Conservation (phyloP, 306 rosid species). For the Albizia julibrissin region DNA sequence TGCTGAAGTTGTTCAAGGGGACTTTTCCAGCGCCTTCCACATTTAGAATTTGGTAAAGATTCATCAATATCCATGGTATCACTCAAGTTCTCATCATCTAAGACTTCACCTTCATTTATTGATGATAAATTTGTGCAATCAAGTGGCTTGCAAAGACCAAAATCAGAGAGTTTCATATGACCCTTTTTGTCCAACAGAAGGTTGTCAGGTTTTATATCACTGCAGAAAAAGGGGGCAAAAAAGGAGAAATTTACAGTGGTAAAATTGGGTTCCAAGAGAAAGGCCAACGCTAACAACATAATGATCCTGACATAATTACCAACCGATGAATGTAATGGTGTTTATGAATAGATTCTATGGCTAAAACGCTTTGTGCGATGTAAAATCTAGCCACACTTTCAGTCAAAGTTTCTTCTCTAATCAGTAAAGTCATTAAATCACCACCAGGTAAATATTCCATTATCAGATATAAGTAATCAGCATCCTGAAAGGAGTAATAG, state of each 20-base stretch:
- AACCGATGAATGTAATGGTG: conserved; percentile 90
- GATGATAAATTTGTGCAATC: conserved; percentile 75
- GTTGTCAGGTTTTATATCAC: conserved; percentile 97
- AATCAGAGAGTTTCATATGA: conserved; percentile 93
- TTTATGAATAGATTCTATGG: conserved; percentile 85
- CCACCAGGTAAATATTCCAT: conserved; percentile 99
- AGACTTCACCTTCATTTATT: conserved; percentile 70
- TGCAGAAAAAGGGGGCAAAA: conserved; percentile 16
- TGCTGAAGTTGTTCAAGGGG: conserved; percentile 91
- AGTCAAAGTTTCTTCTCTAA: conserved; percentile 92
- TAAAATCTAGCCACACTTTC: conserved; percentile 82
- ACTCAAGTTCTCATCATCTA: conserved; percentile 73
- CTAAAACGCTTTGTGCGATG: conserved; percentile 71
- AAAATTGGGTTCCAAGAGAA: conserved; percentile 20
- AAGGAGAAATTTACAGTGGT: neutral
- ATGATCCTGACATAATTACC: conserved; percentile 24
- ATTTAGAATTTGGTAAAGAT: conserved; percentile 42
- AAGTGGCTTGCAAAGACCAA: conserved; percentile 95
- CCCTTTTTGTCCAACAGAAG: conserved; percentile 81
- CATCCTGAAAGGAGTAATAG: conserved; percentile 90
- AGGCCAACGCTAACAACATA: neutral
- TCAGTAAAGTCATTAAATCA: conserved; percentile 92
- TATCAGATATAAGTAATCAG: conserved; percentile 78
- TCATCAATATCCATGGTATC: conserved; percentile 67
- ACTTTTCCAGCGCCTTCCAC: conserved; percentile 92